phyloP scores from a whole-genome alignment of 495 filamentous ascomycete genomes.

The Trichoderma asperelloides region DNA sequence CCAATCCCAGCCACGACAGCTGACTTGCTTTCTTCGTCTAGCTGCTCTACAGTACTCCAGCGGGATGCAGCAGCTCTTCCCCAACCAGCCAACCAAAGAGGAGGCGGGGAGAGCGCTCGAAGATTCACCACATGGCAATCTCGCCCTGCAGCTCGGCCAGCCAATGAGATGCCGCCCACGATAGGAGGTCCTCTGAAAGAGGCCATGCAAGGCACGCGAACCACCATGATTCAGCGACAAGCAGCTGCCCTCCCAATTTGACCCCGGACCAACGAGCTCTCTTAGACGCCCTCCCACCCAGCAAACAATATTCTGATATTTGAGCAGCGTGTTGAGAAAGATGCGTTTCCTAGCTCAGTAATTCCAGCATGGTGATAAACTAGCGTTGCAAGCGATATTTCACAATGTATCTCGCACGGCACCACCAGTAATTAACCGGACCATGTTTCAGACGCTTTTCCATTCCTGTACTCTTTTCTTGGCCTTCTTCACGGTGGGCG shows the following conservation, averaged over 20 bases:
- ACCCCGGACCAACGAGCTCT: neutral
- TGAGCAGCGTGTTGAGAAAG: neutral
- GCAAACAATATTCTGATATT: neutral
- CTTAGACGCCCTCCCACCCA: neutral
- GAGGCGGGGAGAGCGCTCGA: neutral
- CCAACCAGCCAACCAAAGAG: neutral
- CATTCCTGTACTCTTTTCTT: neutral
- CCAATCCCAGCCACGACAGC: too few relatives aligned
- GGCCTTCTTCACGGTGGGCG: neutral
- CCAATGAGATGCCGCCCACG: neutral
- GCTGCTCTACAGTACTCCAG: too few relatives aligned
- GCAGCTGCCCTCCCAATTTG: neutral
- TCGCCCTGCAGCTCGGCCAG: neutral
- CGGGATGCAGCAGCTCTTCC: too few relatives aligned
- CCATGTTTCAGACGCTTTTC: neutral
- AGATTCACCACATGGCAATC: constrained; percentile 1
- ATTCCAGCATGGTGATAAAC: neutral
- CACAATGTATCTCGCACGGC: neutral
- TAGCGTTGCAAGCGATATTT: neutral
- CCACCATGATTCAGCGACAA: neutral
- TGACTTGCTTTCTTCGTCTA: too few relatives aligned
- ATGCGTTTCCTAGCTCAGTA: neutral
- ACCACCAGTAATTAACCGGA: neutral
- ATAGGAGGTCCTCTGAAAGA: neutral
- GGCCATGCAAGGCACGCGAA: constrained; percentile 3